Evolutionary conservation across 2,329 filamentous ascomycete species (phyloP), one percentile per base, ranked within the genome.

Genomic region (Phaeosphaeria sp.): DNA sequence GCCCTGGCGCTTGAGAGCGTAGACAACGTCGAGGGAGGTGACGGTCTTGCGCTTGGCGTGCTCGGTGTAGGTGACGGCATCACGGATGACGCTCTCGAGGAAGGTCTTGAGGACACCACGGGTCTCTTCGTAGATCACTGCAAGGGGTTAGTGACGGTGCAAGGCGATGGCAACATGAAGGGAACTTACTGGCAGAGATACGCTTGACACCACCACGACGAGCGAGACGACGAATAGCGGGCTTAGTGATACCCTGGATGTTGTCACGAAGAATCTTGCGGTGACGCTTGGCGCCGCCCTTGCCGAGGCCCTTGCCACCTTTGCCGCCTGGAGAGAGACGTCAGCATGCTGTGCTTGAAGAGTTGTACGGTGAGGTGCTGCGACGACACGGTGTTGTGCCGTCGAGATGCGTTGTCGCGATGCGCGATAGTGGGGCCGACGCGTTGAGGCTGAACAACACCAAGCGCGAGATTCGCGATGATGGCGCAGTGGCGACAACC

Each of bases 11-110:
- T 89, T 87, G 66, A 87, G 79, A 55, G 84, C 84, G 71, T 87
- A 87, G 77, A 88, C 85, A 33, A 88, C 86, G 69, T 88, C 85
- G 63, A 88, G 84, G 6, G 85, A 87, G 50, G 85, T 91, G 79
- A 91, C 89, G 15, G 89, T 91, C 88, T 91, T 91, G 81, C 89
- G 87, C 87, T 91, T 91, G 81, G 89, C 89, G 83, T 91, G 89
- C 83, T 91, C 89, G 54, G 89, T 91, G 83, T 91, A 91, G 76
- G 89, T 91, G 81, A 91, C 89, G 64, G 89, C 89, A 66, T 91
- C 89, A 78, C 89, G 89, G 75, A 91, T 91, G 79, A 91, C 89
- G 75, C 86, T 85, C 82, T 90, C 89, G 66, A 91, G 87, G 87
- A 90, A 91, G 69, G 88, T 89, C 86, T 91, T 91, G 74, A 91